These are phyloP conservation scores for Bocquillonia castaneifolia DNA, from an alignment of 441 rosid species.

Conservation along the genomic window DNA sequence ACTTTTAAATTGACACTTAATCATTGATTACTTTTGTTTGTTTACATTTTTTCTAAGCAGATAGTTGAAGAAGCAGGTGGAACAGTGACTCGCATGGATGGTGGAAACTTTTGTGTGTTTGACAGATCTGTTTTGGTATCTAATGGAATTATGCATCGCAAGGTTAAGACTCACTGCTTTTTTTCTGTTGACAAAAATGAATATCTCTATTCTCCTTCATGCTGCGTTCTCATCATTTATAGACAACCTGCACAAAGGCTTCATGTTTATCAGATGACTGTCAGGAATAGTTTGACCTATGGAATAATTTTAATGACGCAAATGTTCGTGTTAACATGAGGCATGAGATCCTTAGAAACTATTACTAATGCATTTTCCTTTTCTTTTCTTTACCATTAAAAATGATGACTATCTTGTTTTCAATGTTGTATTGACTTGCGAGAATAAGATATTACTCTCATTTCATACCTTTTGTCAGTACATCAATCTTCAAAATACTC, in stretches of 20 bases:
- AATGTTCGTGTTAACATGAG: too few species aligned
- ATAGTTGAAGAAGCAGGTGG: constrained; percentile 96
- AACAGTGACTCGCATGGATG: constrained; percentile 74
- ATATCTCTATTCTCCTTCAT: background rate
- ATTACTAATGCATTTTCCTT: too few species aligned
- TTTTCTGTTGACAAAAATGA: background rate
- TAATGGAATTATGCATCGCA: constrained; percentile 64
- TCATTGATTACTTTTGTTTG: background rate
- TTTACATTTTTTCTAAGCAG: constrained; percentile 31
- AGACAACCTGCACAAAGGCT: background rate
- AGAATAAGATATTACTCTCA: background rate
- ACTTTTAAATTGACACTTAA: too few species aligned
- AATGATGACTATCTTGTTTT: too few species aligned
- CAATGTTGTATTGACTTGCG: background rate
- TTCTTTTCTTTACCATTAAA: too few species aligned
- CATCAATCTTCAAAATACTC: background rate
- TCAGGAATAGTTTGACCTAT: too few species aligned
- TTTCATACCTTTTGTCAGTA: background rate
- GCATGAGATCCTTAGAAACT: too few species aligned
- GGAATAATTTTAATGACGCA: too few species aligned
- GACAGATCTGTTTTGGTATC: constrained; percentile 89
- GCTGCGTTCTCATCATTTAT: background rate
- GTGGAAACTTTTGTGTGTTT: constrained; percentile 67
- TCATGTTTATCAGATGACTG: background rate
- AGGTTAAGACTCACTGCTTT: constrained; percentile 35